Base-by-base conservation (phyloP, 2,329 filamentous ascomycete species). In the Furcasterigmium furcatum region DNA sequence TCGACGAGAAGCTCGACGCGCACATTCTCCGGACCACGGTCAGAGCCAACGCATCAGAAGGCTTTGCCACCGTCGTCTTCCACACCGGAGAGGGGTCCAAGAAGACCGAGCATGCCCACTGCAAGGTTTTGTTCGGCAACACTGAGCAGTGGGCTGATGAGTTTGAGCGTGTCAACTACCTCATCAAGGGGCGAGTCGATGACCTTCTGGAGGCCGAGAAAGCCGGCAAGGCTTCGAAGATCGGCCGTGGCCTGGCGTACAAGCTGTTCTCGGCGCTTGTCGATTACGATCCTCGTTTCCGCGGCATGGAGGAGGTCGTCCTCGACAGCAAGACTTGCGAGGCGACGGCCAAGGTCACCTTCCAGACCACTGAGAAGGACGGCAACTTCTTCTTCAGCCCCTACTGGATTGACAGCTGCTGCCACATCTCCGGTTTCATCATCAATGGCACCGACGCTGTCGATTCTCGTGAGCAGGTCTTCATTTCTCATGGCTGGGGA, bases 201-300 rank as follows among this genome's bases (percentile, higher is more conserved):
- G 65, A 72, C 21, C 73, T 85, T 3, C 68, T 75, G 54, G 68
- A 79, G 50, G 84, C 81, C 48, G 84, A 86, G 45, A 68, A 79
- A 55, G 74, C 72, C 27, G 86, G 86, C 32, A 76, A 79, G 46
- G 85, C 85, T 22, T 85, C 87, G 61, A 86, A 87, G 66, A 79
- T 91, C 50, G 79, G 85, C 41, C 82, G 85, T 21, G 85, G 85
- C 27, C 80, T 91, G 69, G 84, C 85, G 13, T 94, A 94, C 76
- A 91, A 91, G 67, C 76, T 81, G 1, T 80, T 81, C 54, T 44
- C 52, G 9, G 56, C 63, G 10, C 63, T 83, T 1, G 80, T 83
- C 6, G 76, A 82, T 55, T 84, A 82, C 50, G 66, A 71, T 14
- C 61, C 58, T 9, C 68, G 68, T 30, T 84, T 79, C 58, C 70